Conservation (phyloP, 1,284 basidiomycete genomes). For the Marasmius fiardii region DNA sequence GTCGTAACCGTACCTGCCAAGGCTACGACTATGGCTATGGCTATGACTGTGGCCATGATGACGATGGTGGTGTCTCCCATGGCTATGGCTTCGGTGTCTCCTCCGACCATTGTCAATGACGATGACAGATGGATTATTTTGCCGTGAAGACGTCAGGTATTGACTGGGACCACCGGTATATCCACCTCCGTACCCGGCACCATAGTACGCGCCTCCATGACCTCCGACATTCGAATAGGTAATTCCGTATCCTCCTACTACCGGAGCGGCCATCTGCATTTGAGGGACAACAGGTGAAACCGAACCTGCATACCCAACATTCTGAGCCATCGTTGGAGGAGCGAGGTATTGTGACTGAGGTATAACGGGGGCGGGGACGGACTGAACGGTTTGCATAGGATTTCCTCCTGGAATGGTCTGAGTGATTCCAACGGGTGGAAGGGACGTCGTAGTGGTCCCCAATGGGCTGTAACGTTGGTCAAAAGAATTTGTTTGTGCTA, state of each 20-base stretch:
- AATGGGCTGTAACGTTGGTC: not conserved
- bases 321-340: not conserved
- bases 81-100: not conserved
- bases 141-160: not conserved
- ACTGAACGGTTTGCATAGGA: not conserved
- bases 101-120: not conserved
- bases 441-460: not conserved
- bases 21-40: not conserved
- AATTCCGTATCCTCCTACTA: not conserved
- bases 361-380: not conserved
- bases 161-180: not conserved
- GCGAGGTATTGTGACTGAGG: not conserved
- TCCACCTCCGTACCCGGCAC: not conserved
- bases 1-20: not conserved
- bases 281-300: not conserved
- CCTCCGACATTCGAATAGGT: not conserved
- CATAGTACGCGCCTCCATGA: not conserved
- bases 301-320: not conserved
- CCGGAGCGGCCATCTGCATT: no score
- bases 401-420: not conserved
- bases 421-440: not conserved
- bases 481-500: not conserved
- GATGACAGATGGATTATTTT: not conserved
- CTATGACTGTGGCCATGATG: not conserved
- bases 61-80: not conserved